A percentile compares a stretch with the other conserved stretches of the same genome.
Evolutionary conservation across 2,329 filamentous ascomycete genomes (phyloP).

Genomic region (Fusarium sarcochroum): DNA sequence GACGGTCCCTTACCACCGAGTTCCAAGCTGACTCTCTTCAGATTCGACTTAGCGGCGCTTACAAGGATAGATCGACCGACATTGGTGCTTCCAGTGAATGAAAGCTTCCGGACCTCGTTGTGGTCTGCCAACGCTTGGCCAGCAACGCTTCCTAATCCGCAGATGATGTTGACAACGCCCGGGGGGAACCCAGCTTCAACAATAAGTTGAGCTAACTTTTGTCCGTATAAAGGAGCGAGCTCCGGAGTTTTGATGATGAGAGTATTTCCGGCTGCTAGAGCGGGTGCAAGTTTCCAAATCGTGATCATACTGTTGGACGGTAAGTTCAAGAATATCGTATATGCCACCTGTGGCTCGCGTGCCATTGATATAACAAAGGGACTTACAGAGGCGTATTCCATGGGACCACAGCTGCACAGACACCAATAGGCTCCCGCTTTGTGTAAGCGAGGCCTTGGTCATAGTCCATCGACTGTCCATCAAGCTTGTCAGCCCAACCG

Average conservation of each 20-base stretch:
- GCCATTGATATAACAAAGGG: accelerated
- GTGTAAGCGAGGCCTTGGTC: slow-evolving; percentile 77
- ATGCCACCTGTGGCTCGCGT: too few relatives aligned
- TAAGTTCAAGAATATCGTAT: neutral
- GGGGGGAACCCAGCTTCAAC: slow-evolving; percentile 81
- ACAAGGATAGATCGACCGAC: slow-evolving; percentile 80
- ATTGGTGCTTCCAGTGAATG: slow-evolving; percentile 79
- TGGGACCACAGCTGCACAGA: slow-evolving; percentile 78
- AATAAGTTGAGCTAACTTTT: slow-evolving; percentile 74
- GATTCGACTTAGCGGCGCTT: slow-evolving; percentile 77
- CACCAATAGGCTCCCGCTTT: slow-evolving; percentile 82
- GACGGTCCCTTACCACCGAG: slow-evolving; percentile 77
- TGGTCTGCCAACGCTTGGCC: slow-evolving; percentile 77
- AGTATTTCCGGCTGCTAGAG: slow-evolving; percentile 72
- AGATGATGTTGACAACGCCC: slow-evolving; percentile 80
- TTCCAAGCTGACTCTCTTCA: slow-evolving; percentile 83
- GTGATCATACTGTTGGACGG: slow-evolving; percentile 30
- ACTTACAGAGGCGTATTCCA: slow-evolving; percentile 77
- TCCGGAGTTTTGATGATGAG: slow-evolving; percentile 74
- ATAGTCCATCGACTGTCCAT: slow-evolving; percentile 83
- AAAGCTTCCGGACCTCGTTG: slow-evolving; percentile 76
- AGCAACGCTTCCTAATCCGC: slow-evolving; percentile 75
- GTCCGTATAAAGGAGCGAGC: slow-evolving; percentile 71
- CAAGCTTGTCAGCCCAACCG: slow-evolving; percentile 88
- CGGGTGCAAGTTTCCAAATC: slow-evolving; percentile 73